These are phyloP conservation scores for Acrodontium crateriforme DNA, from an alignment of 2,329 filamentous ascomycete genomes.

Conservation along the genomic window DNA sequence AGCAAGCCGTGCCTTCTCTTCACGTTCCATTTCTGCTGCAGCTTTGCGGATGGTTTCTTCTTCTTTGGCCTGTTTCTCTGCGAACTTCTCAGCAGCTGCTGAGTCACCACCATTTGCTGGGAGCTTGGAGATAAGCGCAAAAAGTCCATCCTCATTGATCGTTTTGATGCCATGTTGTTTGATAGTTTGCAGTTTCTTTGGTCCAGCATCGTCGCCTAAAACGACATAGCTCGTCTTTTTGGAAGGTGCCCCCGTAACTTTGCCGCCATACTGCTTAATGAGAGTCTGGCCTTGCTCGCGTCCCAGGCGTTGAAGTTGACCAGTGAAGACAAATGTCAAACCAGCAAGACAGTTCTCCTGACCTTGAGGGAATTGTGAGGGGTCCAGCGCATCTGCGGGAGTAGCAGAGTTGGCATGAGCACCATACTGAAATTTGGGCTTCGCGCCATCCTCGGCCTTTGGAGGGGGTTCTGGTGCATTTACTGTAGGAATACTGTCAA, in stretches of 20 bases:
- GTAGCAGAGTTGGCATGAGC: slow-evolving; percentile 34
- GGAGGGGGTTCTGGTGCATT: slow-evolving; percentile 72
- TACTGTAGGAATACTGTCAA: slow-evolving; percentile 75
- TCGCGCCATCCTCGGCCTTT: slow-evolving; percentile 33
- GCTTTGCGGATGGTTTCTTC: slow-evolving; percentile 69
- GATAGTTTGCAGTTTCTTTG: slow-evolving; percentile 84
- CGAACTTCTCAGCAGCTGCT: slow-evolving; percentile 72
- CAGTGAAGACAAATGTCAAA: slow-evolving; percentile 89
- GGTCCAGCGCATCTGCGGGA: slow-evolving; percentile 48
- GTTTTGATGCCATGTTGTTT: slow-evolving; percentile 67
- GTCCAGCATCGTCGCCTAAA: slow-evolving; percentile 78
- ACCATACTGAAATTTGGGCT: slow-evolving; percentile 65
- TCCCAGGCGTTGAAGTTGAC: slow-evolving; percentile 63
- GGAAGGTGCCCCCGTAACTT: slow-evolving; percentile 72
- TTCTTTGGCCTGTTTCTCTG: slow-evolving; percentile 73
- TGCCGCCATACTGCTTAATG: slow-evolving; percentile 89
- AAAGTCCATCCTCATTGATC: slow-evolving; percentile 86
- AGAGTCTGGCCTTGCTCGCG: slow-evolving; percentile 74
- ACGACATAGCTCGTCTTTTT: slow-evolving; percentile 92
- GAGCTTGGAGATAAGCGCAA: slow-evolving; percentile 66
- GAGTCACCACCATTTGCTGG: slow-evolving; percentile 79
- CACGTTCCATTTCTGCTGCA: slow-evolving; percentile 71
- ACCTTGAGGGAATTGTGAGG: slow-evolving; percentile 64
- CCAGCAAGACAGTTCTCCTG: slow-evolving; percentile 82
- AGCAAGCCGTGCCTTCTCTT: slow-evolving; percentile 41